A percentile compares a stretch with the other conserved stretches of the same genome.
Evolutionary conservation across 257 asterid species (phyloP).

Genomic region (Scutellaria barbata): DNA sequence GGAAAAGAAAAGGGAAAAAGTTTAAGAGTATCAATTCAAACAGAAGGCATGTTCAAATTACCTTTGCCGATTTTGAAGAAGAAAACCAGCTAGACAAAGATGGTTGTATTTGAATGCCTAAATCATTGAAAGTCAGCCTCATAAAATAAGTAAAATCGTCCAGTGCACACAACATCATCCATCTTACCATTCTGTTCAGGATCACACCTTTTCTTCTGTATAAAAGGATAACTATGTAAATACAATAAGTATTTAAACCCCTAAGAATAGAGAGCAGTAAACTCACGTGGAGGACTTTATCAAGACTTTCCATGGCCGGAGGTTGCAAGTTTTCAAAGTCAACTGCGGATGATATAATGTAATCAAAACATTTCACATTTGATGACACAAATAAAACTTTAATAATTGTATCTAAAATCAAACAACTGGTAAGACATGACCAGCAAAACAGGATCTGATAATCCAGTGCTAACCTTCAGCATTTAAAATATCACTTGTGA

Average conservation of each 20-base stretch:
- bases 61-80: conserved; percentile 68
- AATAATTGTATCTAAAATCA: conserved; percentile 5
- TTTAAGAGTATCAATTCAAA: neutral
- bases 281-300: conserved; percentile 66
- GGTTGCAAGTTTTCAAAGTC: conserved; percentile 71
- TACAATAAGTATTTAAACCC: conserved; percentile 5
- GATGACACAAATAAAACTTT: conserved; percentile 11
- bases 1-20: conserved; percentile 3
- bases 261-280: conserved; percentile 22
- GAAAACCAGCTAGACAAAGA: conserved; percentile 70
- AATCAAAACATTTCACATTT: conserved; percentile 19
- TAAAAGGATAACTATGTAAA: conserved; percentile 27
- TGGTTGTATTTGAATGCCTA: conserved; percentile 57
- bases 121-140: conserved; percentile 33
- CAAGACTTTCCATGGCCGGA: conserved; percentile 80
- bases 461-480: conserved; percentile 48
- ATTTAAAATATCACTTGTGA: conserved; percentile 49
- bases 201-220: conserved; percentile 62
- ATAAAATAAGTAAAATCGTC: conserved; percentile 6
- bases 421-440: neutral
- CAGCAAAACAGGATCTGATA: neutral
- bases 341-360: conserved; percentile 49
- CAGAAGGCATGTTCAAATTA: conserved; percentile 29
- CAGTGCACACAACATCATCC: conserved; percentile 18
- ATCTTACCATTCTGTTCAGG: conserved; percentile 58